Base-by-base conservation (phyloP, 2,329 filamentous ascomycete species). In the Emergomyces orientalis region DNA sequence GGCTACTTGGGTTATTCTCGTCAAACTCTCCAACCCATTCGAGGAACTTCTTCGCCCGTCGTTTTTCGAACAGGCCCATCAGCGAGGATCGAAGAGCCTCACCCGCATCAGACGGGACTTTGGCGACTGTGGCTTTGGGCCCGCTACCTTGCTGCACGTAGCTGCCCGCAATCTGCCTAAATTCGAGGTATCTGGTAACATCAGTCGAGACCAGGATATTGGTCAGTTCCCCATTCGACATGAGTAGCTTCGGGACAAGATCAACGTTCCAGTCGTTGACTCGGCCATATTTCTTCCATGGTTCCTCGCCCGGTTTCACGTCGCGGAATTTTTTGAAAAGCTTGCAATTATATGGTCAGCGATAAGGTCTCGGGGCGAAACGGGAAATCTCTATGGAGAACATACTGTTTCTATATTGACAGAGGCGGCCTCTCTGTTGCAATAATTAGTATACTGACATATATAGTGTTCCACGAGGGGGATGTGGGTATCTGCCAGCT, bases 221-320 rank as follows among this genome's bases (percentile, higher is more conserved):
- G 76, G 93, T 97, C 75, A 99, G 83, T 81, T 99, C 93, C 77
- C 94, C 94, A 67, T 95, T 96, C 65, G 93, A 91, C 92, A 99
- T 97, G 77, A 99, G 86, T 73, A 99, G 88, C 84, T 99, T 99
- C 69, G 94, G 93, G 58, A 99, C 92, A 65, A 99, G 85, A 76
- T 99, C 95, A 78, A 99, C 95, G 83, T 97, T 97, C 94, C 94
- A 99, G 84, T 97, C 93, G 80, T 97, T 97, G 75, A 87, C 82
- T 65, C 94, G 89, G 71, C 93, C 93, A 77, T 97, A 97, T 79
- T 96, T 92, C 83, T 95, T 93, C 94, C 94, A 97, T 69, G 93
- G 92, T 82, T 97, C 90, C 74, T 91, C 88, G 70, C 89, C 90
- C 66, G 83, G 76, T 64, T 80, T 76, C 75, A 86, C 90, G 82